Percentiles rank a stretch among this genome's conserved stretches.
Conservation (phyloP, 75 land plant genomes). For the Larix kaempferi region DNA sequence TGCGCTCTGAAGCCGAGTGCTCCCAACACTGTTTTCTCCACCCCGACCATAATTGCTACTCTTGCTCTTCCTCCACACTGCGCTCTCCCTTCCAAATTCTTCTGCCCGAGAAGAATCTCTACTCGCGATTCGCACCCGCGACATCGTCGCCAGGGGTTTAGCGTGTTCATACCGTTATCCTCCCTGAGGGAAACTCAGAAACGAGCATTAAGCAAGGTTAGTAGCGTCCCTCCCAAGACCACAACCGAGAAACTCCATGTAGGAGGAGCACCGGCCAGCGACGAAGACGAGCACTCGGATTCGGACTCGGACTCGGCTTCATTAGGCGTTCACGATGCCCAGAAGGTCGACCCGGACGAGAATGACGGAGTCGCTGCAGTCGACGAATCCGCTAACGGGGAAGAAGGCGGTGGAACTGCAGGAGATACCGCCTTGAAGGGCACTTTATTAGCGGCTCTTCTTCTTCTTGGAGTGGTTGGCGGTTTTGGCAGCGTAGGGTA, state of each 20-base stretch:
- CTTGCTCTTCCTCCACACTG: not conserved
- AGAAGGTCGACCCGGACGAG: slow-evolving; percentile 12
- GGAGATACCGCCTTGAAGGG: slow-evolving; percentile 68
- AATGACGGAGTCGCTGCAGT: not conserved
- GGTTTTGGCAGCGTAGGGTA: slow-evolving; percentile 75
- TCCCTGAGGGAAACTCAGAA: slow-evolving; percentile 41
- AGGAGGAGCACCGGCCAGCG: not conserved
- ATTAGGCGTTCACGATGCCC: not conserved
- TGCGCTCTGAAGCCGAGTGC: not conserved
- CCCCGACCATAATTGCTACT: not conserved
- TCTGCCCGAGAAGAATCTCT: not conserved
- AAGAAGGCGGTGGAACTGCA: slow-evolving; percentile 8
- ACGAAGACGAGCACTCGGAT: not conserved
- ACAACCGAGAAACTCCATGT: not conserved
- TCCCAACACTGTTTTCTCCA: not conserved
- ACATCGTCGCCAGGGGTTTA: not conserved
- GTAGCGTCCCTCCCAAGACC: slow-evolving; percentile 10
- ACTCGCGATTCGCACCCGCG: not conserved
- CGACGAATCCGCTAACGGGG: slow-evolving; percentile 4
- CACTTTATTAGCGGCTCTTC: slow-evolving; percentile 67
- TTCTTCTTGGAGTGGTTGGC: slow-evolving; percentile 77
- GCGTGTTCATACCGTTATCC: slow-evolving; percentile 21
- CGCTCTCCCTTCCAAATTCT: not conserved
- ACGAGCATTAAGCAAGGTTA: slow-evolving; percentile 12
- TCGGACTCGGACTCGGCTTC: not conserved